These are phyloP conservation scores for Pterula multifida DNA, from an alignment of 1,284 basidiomycete species.

Conservation along the genomic window DNA sequence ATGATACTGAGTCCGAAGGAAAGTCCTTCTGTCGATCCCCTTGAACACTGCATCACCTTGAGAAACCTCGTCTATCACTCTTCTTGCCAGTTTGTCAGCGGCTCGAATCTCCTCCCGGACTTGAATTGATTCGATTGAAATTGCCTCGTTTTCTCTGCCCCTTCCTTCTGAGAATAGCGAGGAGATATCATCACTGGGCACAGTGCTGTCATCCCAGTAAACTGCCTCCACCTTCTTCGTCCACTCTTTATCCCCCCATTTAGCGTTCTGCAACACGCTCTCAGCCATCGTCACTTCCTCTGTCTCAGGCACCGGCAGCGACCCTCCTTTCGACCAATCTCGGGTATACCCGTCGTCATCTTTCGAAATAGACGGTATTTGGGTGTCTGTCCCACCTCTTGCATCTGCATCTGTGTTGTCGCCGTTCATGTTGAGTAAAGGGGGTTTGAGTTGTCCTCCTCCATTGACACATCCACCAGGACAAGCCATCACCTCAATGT, in stretches of 20 bases:
- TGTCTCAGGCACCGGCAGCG: constrained; percentile 28
- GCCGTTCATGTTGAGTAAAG: constrained; percentile 8
- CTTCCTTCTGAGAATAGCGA: constrained; percentile 20
- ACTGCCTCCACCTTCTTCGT: constrained; percentile 62
- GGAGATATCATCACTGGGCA: constrained; percentile 39
- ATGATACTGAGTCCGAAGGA: constrained; percentile 76
- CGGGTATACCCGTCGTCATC: constrained; percentile 54
- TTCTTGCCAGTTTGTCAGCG: background rate
- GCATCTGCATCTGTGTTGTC: background rate
- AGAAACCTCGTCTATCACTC: background rate
- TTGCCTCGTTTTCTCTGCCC: constrained; percentile 5
- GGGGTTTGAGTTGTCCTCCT: constrained; percentile 81
- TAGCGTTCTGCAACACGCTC: constrained; percentile 24
- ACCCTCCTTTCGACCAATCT: constrained; percentile 43
- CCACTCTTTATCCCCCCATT: constrained; percentile 73
- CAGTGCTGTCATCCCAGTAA: constrained; percentile 57
- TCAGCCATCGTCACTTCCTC: constrained; percentile 33
- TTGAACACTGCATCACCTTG: constrained; percentile 22
- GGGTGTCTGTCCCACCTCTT: background rate
- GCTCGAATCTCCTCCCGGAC: background rate
- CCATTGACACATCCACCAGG: constrained; percentile 97
- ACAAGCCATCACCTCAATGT: constrained; percentile 99
- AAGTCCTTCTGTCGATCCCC: constrained; percentile 26
- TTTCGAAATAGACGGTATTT: background rate
- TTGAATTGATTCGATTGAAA: background rate